These are phyloP conservation scores for Suhomyces taliae DNA, from an alignment of 1,139 yeast species.

Conservation along the genomic window DNA sequence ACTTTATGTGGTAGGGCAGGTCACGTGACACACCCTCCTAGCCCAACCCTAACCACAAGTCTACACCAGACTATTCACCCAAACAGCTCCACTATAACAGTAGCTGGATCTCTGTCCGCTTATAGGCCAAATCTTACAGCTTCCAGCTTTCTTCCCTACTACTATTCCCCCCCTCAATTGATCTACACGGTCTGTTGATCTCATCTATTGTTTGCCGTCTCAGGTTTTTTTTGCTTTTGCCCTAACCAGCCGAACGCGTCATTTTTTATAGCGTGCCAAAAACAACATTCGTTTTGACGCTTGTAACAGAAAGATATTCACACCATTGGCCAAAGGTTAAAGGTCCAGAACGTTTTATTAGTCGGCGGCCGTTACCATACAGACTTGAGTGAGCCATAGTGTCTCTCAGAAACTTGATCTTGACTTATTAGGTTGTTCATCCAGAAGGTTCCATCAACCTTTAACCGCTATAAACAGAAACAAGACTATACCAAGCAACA, in stretches of 20 bases:
- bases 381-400: background rate
- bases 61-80: no score
- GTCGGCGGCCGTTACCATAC: background rate
- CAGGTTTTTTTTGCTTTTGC: background rate
- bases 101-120: no score
- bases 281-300: background rate
- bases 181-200: background rate
- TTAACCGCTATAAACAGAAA: background rate
- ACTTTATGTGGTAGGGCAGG: no score
- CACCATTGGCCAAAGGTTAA: background rate
- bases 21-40: no score
- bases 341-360: background rate
- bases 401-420: background rate
- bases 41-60: no score
- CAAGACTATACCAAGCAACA: background rate
- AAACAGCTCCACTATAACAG: no score
- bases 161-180: no score
- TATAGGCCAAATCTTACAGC: no score
- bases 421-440: no score
- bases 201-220: background rate
- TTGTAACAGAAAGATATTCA: background rate
- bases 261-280: constrained; percentile 1
- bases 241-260: constrained; percentile 7
- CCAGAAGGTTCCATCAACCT: background rate
- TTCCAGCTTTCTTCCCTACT: no score